Base-by-base conservation (phyloP, 352 stramenopile species). In the Globisporangium heterothallicum region DNA sequence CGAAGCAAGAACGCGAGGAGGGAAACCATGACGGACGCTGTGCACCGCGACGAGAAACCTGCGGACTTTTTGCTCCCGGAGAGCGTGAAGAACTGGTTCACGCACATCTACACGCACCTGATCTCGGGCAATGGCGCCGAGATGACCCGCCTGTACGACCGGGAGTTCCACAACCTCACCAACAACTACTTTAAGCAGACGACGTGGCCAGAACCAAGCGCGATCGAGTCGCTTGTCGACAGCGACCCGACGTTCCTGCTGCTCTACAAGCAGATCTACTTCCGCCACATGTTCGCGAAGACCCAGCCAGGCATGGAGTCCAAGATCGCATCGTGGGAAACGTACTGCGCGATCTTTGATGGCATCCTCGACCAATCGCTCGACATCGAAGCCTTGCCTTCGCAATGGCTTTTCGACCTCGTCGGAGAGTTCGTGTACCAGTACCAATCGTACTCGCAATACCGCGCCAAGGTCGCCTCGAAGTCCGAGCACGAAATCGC, bases 341-440 rank as follows among this genome's bases (percentile, higher is more conserved):
- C 94, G 54, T 98, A 99, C 71, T 72, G 74, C 45, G 84, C 85
- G 46, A 91, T 99, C 52, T 98, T 99, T 58, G 93, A 98, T 56
- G 79, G 88, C 49, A 78, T 98, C 19, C 64, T 98, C 49, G 72
- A 91, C 49, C 68, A 89, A 40, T 86, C 70, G 56, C 66, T 92
- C 40, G 79, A 92, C 36, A 64, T 95, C 7, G 77, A 93, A 52
- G 72, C 62, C 41, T 74, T 99, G 45, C 85, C 97, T 14, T 86
- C 94, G 7, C 91, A 98, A 68, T 99, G 97, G 97, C 79, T 96
- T 38, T 99, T 99, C 70, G 96, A 99, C 75, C 96, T 99, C 59
- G 75, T 99, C 12, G 87, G 98, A 61, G 97, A 99, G 78, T 99
- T 99, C 62, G 88, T 99, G 1, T 99, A 99, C 74, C 96, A 99